phyloP scores from a whole-genome alignment of 2,329 filamentous ascomycete genomes.

The Alternaria panax region DNA sequence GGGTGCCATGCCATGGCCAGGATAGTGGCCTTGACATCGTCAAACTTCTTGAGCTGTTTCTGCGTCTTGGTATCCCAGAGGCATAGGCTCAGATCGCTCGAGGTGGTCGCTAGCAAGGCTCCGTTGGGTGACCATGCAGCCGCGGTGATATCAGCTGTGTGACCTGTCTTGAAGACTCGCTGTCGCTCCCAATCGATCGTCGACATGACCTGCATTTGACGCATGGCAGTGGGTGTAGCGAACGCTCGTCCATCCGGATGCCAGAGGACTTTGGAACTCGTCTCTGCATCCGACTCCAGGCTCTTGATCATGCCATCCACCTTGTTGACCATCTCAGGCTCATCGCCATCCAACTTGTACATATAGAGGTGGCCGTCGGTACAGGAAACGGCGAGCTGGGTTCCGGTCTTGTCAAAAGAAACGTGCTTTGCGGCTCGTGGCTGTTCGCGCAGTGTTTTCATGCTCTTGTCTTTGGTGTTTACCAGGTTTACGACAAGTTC shows the following conservation, averaged over 20 bases:
- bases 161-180: conserved; percentile 77
- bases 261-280: conserved; percentile 80
- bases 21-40: conserved; percentile 76
- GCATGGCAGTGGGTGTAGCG: conserved; percentile 80
- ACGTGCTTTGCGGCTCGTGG: conserved; percentile 89
- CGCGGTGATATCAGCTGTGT: conserved; percentile 84
- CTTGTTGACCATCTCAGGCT: conserved; percentile 81
- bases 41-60: conserved; percentile 76
- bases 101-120: conserved; percentile 75
- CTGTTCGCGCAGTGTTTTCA: conserved; percentile 84
- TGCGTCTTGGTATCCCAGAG: conserved; percentile 94
- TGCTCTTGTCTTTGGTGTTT: conserved; percentile 77
- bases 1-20: conserved; percentile 92
- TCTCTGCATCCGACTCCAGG: conserved; percentile 78
- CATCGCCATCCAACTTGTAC: conserved; percentile 79
- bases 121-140: conserved; percentile 95
- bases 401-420: conserved; percentile 82
- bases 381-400: conserved; percentile 79
- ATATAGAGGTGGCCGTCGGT: conserved; percentile 90
- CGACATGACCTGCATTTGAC: conserved; percentile 84
- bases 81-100: conserved; percentile 68
- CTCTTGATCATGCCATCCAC: conserved; percentile 85
- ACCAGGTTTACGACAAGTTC: conserved; percentile 92
- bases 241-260: conserved; percentile 95
- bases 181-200: conserved; percentile 89